Evolutionary conservation across 441 rosid species (phyloP).

Genomic region (Euphorbia celastroides): DNA sequence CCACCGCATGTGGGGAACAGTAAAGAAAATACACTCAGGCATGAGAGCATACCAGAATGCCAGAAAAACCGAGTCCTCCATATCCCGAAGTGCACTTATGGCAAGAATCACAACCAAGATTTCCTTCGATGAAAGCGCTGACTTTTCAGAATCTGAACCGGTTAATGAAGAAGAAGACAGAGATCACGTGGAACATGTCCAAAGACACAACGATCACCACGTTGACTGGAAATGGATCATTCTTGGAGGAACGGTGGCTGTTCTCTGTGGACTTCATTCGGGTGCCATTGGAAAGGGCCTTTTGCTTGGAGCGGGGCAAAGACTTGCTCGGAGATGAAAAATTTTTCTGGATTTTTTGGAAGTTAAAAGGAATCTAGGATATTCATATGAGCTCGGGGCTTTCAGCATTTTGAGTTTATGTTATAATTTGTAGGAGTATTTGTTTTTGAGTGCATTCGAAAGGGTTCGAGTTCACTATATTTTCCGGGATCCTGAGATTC

Average conservation of each 20-base stretch:
- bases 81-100: slow-evolving; percentile 65
- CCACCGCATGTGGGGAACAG: slow-evolving; percentile 97
- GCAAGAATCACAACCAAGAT: slow-evolving; percentile 67
- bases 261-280: slow-evolving; percentile 65
- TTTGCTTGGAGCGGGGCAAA: slow-evolving; percentile 76
- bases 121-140: slow-evolving; percentile 36
- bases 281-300: slow-evolving; percentile 71
- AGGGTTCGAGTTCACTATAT: no score
- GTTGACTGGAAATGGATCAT: slow-evolving; percentile 89
- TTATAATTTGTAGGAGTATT: no score
- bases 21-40: slow-evolving; percentile 74
- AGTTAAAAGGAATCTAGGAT: not conserved
- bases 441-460: no score
- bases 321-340: slow-evolving; percentile 80
- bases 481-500: no score
- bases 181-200: slow-evolving; percentile 18
- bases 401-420: no score
- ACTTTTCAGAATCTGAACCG: slow-evolving; percentile 32
- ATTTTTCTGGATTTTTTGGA: slow-evolving; percentile 7
- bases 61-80: slow-evolving; percentile 43
- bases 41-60: slow-evolving; percentile 78
- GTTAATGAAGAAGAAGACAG: slow-evolving; percentile 38
- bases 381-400: no score
- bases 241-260: slow-evolving; percentile 77
- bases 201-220: slow-evolving; percentile 40